Base-by-base conservation (phyloP, 1,284 basidiomycete genomes). In the Chondrostereum purpureum region DNA sequence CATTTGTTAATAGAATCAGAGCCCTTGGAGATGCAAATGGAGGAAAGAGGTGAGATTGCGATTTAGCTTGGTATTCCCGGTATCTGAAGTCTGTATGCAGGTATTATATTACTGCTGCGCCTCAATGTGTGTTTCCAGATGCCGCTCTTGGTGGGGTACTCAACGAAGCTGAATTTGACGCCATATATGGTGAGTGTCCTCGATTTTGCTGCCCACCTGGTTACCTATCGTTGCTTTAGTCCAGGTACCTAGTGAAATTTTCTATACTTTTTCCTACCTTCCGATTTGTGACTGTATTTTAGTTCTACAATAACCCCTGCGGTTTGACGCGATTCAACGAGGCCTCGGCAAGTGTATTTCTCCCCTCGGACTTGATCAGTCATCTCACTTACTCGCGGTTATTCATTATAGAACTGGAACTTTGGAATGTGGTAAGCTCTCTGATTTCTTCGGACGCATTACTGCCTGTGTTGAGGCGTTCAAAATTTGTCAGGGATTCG, bases 1-100 rank as follows among this genome's bases (percentile, higher is more conserved):
- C 78, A 1, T 83, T 83, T 52, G 70, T 83, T 16, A 80, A 73
- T 46, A 62, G 68, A 47, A 72, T 82, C 41, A 74, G 75, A 10
- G 72, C 76, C 4, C 62, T 77, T 39, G 61, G 75, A 27, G 66
- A 56, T 44, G 68, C 27, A 31, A 31, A 70, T 31, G 70, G 72
- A 8, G 71, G 66, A 57, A 81, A 81, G 60, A 65, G 66, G 79
- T 82, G 49, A 47, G 64, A 57, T n/a, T n/a, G n/a, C n/a, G n/a
- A n/a, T n/a, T n/a, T n/a, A n/a, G n/a, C n/a, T n/a, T n/a, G n/a
- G n/a, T n/a, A n/a, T n/a, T n/a, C n/a, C n/a, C n/a, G n/a, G n/a
- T 40, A 45, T 22, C 34, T 48, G 40, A 14, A 34, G 27, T 4
- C 22, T 14, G 5, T 20, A n/a, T 4, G 3, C 48, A 81, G 77